These are phyloP conservation scores for Quillaja saponaria DNA, from an alignment of 306 rosid species.

Conservation along the genomic window DNA sequence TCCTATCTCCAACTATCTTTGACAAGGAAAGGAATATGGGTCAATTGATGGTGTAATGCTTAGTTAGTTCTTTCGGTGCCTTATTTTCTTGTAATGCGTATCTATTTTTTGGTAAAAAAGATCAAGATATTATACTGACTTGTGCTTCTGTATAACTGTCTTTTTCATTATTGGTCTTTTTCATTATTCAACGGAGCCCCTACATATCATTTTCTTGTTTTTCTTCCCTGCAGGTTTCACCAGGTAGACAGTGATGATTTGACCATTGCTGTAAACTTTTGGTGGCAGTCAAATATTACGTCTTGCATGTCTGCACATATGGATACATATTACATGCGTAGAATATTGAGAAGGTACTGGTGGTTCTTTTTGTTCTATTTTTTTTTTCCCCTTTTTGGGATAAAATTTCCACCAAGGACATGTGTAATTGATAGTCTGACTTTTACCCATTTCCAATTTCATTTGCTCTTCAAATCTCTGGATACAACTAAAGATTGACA, in stretches of 20 bases:
- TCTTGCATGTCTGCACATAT: slow-evolving; percentile 84
- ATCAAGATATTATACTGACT: no score
- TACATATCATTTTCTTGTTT: no score
- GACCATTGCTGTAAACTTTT: slow-evolving; percentile 89
- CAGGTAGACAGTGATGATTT: slow-evolving; percentile 89
- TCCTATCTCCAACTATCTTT: no score
- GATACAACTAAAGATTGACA: slow-evolving; percentile 55
- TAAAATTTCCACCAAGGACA: slow-evolving; percentile 10
- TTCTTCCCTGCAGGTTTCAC: slow-evolving; percentile 68
- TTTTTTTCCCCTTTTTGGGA: no score
- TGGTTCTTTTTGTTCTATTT: no score
- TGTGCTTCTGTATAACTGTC: no score
- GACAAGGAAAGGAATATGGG: no score
- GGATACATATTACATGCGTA: slow-evolving; percentile 87
- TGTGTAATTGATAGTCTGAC: slow-evolving; percentile 41
- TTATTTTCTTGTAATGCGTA: slow-evolving; percentile 13
- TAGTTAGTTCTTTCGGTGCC: slow-evolving; percentile 1
- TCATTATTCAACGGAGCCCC: no score
- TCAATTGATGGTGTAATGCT: slow-evolving; percentile 20
- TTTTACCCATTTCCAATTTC: slow-evolving; percentile 17
- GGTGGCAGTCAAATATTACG: slow-evolving; percentile 80
- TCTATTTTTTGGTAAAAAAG: slow-evolving; percentile 16
- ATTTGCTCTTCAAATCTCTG: slow-evolving; percentile 29
- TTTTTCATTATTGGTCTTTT: no score
- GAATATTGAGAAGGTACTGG: slow-evolving; percentile 80